Base-by-base conservation (phyloP, 2,329 filamentous ascomycete species). In the Fusarium lyarnte region DNA sequence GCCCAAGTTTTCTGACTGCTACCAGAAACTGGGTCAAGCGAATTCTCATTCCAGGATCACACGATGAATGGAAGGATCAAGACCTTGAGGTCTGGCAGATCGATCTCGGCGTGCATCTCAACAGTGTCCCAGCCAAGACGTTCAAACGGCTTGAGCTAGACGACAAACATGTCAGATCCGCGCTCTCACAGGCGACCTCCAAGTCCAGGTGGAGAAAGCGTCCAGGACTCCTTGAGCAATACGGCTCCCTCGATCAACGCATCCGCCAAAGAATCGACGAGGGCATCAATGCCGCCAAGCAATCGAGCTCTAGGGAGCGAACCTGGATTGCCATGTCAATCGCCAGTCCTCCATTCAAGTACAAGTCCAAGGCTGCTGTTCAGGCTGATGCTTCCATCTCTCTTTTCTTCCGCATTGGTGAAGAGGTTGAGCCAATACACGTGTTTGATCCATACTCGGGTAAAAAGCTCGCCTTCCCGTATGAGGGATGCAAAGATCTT, bases 101-200 rank as follows among this genome's bases (percentile, higher is more conserved):
- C 2, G 29, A 49, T 49, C 21, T 49, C 5, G 21, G 5, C 4
- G 29, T 21, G 0, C 29, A 49, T 21, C 29, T 47, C 27, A 46
- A n/a, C 14, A 29, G 19, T 14, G 3, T 0, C 1, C 5, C 45
- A 17, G 13, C 0, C 2, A 9, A 49, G 14, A 23, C 16, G 1
- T 23, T 49, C 2, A 49, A 49, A 5, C 46, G 21, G 0, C 29
- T 49, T 23, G 46, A 49, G 23, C 8, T 49, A 0, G 46, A 49
- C 16, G 46, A 23, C 2, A 49, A 33, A 23, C 21, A 49, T 23
- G 29, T 49, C 21, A 19, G 46, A 8, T 7, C 46, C 2, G 46
- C 29, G 2, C 46, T 49, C 0, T n/a, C 21, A 4, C 0, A 47
- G 21, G 29, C 21, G 1, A 49, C 16, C 2, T 5, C 29, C 29